Conservation (phyloP, 495 filamentous ascomycete genomes). For the Pseudotulostoma volvatum region DNA sequence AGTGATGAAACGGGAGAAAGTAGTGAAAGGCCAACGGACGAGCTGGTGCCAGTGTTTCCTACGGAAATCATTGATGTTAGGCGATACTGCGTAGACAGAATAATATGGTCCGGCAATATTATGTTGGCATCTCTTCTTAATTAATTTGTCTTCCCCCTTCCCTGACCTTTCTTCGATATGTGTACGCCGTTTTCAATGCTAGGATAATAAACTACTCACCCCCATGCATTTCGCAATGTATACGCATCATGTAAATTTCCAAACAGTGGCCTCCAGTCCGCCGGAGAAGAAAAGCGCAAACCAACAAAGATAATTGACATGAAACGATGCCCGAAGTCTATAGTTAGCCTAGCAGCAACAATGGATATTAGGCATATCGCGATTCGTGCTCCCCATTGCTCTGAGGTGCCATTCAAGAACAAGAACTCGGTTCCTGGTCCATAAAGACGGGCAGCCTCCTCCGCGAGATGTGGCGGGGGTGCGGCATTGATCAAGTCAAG, state of each 20-base stretch:
- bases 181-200: too few relatives aligned
- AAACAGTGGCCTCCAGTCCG: constrained; percentile 19
- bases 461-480: neutral
- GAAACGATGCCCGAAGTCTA: constrained; percentile 8
- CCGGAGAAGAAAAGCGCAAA: constrained; percentile 1
- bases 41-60: constrained; percentile 29
- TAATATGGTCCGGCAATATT: too few relatives aligned
- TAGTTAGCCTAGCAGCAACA: constrained; percentile 3
- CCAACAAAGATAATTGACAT: constrained; percentile 8
- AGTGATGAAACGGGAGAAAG: constrained; percentile 13
- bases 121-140: too few relatives aligned
- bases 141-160: too few relatives aligned
- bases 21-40: constrained; percentile 15
- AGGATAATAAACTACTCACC: constrained; percentile 12
- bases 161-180: too few relatives aligned
- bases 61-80: constrained; percentile 1
- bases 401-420: neutral
- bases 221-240: constrained; percentile 17
- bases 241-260: constrained; percentile 17
- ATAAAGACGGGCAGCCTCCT: neutral
- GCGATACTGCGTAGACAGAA: too few relatives aligned
- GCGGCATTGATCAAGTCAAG: constrained; percentile 3
- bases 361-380: constrained; percentile 6
- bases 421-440: constrained; percentile 2
- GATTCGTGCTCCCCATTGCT: constrained; percentile 4